A percentile compares a stretch with the other conserved stretches of the same genome.
These are phyloP conservation scores for Zymoseptoria ardabiliae DNA, from an alignment of 2,329 filamentous ascomycete species.

Conservation along the genomic window DNA sequence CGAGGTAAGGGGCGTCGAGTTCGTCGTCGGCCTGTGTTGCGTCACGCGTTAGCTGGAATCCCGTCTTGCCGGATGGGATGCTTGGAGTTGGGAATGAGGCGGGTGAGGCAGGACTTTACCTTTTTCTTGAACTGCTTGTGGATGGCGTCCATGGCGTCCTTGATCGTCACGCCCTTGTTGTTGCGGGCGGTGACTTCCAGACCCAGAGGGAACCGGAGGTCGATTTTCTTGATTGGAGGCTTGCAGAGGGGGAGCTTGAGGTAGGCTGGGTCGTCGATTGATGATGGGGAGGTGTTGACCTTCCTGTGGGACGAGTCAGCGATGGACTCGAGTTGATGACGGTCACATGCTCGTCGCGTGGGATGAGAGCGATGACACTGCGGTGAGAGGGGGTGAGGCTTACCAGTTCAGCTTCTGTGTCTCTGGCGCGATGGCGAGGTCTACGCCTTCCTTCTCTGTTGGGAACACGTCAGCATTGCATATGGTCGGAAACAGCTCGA, in stretches of 20 bases:
- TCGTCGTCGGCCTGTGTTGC: slow-evolving; percentile 73
- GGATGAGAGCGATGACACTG: neutral
- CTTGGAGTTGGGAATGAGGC: neutral
- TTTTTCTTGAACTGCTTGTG: slow-evolving; percentile 96
- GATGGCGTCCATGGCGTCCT: slow-evolving; percentile 91
- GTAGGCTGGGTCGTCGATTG: slow-evolving; percentile 74
- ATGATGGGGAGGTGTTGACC: slow-evolving; percentile 76
- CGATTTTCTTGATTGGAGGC: slow-evolving; percentile 87
- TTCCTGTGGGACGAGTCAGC: slow-evolving; percentile 56
- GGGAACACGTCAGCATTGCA: slow-evolving; percentile 2
- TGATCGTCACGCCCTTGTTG: slow-evolving; percentile 90
- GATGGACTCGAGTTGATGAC: neutral
- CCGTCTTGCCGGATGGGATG: neutral
- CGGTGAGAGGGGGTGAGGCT: slow-evolving; percentile 28
- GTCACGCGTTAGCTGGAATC: neutral
- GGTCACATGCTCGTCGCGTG: neutral
- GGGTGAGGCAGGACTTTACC: slow-evolving; percentile 50
- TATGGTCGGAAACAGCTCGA: neutral
- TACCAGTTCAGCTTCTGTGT: slow-evolving; percentile 87
- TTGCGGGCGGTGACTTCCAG: slow-evolving; percentile 85
- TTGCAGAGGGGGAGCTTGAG: slow-evolving; percentile 74
- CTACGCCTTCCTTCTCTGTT: slow-evolving; percentile 64
- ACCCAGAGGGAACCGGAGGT: slow-evolving; percentile 83
- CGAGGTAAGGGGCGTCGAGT: slow-evolving; percentile 76
- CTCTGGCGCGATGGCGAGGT: slow-evolving; percentile 68